Evolutionary conservation across 1,284 basidiomycete genomes (phyloP).

Genomic region (Xanthoconium separans): DNA sequence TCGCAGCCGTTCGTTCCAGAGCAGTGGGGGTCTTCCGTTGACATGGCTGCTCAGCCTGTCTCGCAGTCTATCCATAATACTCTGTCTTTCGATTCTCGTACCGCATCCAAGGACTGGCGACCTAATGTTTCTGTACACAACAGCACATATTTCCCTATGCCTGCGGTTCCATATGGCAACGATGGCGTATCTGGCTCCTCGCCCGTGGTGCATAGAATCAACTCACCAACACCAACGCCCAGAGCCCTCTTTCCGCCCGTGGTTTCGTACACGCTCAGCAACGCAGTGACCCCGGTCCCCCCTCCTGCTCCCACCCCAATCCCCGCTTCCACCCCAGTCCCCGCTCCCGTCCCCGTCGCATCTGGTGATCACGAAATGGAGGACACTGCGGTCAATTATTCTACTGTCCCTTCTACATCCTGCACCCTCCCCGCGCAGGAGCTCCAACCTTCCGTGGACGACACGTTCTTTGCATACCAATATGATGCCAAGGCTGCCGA

Average conservation of each 20-base stretch:
- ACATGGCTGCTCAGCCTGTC: not conserved
- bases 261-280: not conserved
- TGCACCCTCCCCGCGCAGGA: not conserved
- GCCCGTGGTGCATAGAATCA: not conserved
- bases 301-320: no score
- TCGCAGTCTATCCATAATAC: not conserved
- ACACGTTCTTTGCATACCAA: not conserved
- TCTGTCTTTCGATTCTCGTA: not conserved
- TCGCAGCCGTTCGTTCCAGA: not conserved
- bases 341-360: no score
- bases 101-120: not conserved
- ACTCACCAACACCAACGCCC: no score
- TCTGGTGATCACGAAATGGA: not conserved
- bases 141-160: not conserved
- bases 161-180: not conserved
- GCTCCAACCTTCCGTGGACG: not conserved
- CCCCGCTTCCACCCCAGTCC: no score
- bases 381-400: not conserved
- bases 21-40: not conserved
- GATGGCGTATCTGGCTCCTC: not conserved
- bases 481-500: not conserved
- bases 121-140: not conserved
- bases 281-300: not conserved
- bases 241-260: no score
- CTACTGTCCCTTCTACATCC: no score